Conservation (phyloP, 768 basidiomycete species). For the Sporobolomyces roseus region DNA sequence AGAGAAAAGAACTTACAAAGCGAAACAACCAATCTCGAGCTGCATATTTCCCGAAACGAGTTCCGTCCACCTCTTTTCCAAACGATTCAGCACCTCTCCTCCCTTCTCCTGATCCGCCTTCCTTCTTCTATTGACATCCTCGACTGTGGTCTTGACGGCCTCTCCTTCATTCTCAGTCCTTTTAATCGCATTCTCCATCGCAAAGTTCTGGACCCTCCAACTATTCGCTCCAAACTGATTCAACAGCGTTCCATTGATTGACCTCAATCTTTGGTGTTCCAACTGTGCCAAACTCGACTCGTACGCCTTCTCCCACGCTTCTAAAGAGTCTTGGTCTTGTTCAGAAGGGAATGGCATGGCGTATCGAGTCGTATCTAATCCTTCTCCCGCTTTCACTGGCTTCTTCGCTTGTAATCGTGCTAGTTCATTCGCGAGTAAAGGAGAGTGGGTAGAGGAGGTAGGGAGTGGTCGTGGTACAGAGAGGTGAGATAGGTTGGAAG, state of each 20-base stretch:
- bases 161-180: slow-evolving; percentile 32
- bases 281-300: slow-evolving; percentile 34
- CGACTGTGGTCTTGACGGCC: slow-evolving; percentile 23
- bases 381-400: slow-evolving; percentile 20
- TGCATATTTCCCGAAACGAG: slow-evolving; percentile 32
- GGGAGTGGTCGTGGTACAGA: slow-evolving; percentile 22
- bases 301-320: slow-evolving; percentile 39
- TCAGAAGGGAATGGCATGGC: slow-evolving; percentile 31
- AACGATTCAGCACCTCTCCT: slow-evolving; percentile 26
- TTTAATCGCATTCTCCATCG: slow-evolving; percentile 39
- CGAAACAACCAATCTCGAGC: slow-evolving; percentile 40
- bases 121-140: slow-evolving; percentile 37
- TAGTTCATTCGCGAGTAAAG: slow-evolving; percentile 38
- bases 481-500: slow-evolving; percentile 37
- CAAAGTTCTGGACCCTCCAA: slow-evolving; percentile 41
- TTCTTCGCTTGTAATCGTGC: slow-evolving; percentile 33
- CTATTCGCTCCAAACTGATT: slow-evolving; percentile 37
- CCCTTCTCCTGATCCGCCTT: slow-evolving; percentile 39
- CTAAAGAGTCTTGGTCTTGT: slow-evolving; percentile 16
- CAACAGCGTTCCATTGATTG: slow-evolving; percentile 35
- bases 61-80: slow-evolving; percentile 40
- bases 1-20: no score
- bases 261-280: slow-evolving; percentile 40
- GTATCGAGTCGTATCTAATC: slow-evolving; percentile 39
- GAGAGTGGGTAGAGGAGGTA: neutral